Conservation (phyloP, 805 yeast genomes). For the Candida endomychidarum region DNA sequence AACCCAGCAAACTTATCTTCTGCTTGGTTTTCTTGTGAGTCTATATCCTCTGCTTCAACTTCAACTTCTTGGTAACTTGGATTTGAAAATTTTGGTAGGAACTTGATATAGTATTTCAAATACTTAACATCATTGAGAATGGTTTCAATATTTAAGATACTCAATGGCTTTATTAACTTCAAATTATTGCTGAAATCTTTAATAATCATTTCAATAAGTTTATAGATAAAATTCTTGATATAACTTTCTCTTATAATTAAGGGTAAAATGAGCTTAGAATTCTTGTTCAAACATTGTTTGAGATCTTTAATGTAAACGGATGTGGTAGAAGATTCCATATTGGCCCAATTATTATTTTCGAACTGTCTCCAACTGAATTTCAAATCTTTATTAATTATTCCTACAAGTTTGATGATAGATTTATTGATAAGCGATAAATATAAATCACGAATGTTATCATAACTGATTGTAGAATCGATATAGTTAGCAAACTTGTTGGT, state of each 20-base stretch:
- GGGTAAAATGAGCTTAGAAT: constrained; percentile 50
- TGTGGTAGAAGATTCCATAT: constrained; percentile 63
- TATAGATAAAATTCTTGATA: constrained; percentile 71
- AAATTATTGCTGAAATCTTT: constrained; percentile 57
- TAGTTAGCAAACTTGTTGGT: constrained; percentile 55
- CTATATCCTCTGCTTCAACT: constrained; percentile 20
- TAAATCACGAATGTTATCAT: constrained; percentile 55
- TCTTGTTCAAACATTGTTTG: constrained; percentile 44
- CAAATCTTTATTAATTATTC: constrained; percentile 59
- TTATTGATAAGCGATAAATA: constrained; percentile 59
- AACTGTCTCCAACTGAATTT: constrained; percentile 83
- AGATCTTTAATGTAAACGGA: constrained; percentile 69
- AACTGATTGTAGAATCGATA: constrained; percentile 43
- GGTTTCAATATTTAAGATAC: constrained; percentile 74
- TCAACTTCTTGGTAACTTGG: constrained; percentile 30
- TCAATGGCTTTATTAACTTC: constrained; percentile 64
- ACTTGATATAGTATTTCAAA: constrained; percentile 54
- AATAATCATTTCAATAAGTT: constrained; percentile 64
- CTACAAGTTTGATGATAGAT: constrained; percentile 55
- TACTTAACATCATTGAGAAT: constrained; percentile 69
- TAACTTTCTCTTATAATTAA: constrained; percentile 69
- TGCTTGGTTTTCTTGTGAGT: neutral
- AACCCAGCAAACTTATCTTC: neutral
- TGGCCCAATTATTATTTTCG: constrained; percentile 70
- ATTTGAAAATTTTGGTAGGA: constrained; percentile 43